phyloP scores from a whole-genome alignment of 129 eudicot species.

The Gnaphalium uliginosum region DNA sequence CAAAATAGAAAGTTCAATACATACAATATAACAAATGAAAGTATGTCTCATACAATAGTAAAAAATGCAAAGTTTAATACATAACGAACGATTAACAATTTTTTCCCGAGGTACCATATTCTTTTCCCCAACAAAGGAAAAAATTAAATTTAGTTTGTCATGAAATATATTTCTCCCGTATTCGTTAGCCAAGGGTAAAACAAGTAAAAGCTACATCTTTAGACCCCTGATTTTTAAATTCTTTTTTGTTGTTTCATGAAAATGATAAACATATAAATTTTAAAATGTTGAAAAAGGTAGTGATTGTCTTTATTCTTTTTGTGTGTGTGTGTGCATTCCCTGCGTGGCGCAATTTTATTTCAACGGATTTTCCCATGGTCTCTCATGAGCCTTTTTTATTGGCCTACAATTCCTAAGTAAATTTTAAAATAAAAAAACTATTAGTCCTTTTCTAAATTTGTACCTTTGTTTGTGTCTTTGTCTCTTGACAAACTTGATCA shows the following conservation, averaged over 20 bases:
- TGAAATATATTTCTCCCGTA: not conserved
- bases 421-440: too few species aligned
- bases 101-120: not conserved
- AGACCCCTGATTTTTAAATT: too few species aligned
- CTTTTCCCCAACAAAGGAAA: not conserved
- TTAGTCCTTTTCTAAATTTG: not conserved
- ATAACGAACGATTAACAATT: too few species aligned
- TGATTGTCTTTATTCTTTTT: not conserved
- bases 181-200: not conserved
- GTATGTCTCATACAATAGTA: too few species aligned
- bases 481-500: not conserved
- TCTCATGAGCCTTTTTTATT: constrained; percentile 2
- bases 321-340: not conserved
- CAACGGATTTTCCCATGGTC: constrained; percentile 27
- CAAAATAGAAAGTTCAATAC: too few species aligned
- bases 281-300: not conserved
- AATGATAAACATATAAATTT: not conserved
- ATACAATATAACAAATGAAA: too few species aligned
- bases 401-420: not conserved
- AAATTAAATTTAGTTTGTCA: not conserved
- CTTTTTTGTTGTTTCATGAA: not conserved
- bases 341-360: not conserved
- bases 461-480: not conserved
- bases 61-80: too few species aligned
- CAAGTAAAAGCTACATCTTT: not conserved